These are phyloP conservation scores for Sporisorium iseilematis-ciliati DNA, from an alignment of 1,284 basidiomycete genomes.

Conservation along the genomic window DNA sequence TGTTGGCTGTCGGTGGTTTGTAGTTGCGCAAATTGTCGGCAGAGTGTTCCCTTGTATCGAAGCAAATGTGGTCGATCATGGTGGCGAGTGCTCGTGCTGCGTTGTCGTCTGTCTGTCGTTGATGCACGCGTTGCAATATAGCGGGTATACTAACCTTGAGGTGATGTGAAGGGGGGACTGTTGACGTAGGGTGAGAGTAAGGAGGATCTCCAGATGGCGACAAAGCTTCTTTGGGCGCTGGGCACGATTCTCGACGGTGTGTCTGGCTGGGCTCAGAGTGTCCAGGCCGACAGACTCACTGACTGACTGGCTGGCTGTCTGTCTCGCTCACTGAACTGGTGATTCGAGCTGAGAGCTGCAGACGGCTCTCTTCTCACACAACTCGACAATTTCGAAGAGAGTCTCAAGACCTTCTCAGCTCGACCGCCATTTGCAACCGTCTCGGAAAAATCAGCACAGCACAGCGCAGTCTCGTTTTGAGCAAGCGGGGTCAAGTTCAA, in stretches of 20 bases:
- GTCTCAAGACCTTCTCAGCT: neutral
- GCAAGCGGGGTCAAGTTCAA: neutral
- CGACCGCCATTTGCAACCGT: neutral
- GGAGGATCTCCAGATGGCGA: constrained; percentile 44
- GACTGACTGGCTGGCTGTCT: constrained; percentile 2
- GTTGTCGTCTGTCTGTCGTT: constrained; percentile 17
- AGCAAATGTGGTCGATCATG: neutral
- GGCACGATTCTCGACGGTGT: constrained; percentile 8
- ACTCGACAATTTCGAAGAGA: neutral
- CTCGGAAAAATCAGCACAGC: neutral
- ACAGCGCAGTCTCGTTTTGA: neutral
- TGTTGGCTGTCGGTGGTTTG: neutral
- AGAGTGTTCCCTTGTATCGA: neutral
- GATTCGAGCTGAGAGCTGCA: too few species aligned
- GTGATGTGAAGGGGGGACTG: constrained; percentile 34
- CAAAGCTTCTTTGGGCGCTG: constrained; percentile 41
- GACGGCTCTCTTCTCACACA: too few species aligned
- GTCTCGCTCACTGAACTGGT: neutral
- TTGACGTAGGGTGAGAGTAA: constrained; percentile 53
- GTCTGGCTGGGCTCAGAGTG: neutral
- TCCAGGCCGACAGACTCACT: neutral
- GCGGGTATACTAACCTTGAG: constrained; percentile 53
- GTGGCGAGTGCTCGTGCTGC: constrained; percentile 30
- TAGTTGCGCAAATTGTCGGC: neutral
- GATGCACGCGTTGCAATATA: neutral